A percentile compares a stretch with the other conserved stretches of the same genome.
Evolutionary conservation across 2,329 filamentous ascomycete genomes (phyloP).

Genomic region (Colletotrichum eremochloae): DNA sequence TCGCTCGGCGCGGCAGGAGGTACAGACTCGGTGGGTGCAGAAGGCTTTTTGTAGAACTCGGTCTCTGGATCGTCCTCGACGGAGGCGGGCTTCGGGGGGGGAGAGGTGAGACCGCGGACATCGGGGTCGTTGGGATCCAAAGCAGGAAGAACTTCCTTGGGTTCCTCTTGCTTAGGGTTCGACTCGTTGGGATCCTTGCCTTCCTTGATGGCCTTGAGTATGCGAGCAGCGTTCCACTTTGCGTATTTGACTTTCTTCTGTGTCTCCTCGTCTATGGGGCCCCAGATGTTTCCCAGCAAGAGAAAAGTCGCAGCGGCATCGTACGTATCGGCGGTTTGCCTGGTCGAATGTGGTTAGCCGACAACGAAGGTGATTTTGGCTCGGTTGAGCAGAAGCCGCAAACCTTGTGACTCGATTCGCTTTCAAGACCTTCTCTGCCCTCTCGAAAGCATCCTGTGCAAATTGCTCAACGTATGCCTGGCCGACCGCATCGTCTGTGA

Average conservation of each 20-base stretch:
- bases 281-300: slow-evolving; percentile 89
- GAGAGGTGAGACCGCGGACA: slow-evolving; percentile 65
- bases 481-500: slow-evolving; percentile 86
- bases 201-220: slow-evolving; percentile 90
- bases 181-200: slow-evolving; percentile 92
- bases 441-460: slow-evolving; percentile 86
- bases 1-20: slow-evolving; percentile 45
- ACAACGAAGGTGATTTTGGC: not conserved
- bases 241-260: slow-evolving; percentile 93
- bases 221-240: slow-evolving; percentile 94
- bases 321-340: slow-evolving; percentile 94
- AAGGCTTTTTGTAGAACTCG: slow-evolving; percentile 43
- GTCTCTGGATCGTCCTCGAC: slow-evolving; percentile 68
- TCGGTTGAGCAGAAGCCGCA: fast-evolving
- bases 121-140: slow-evolving; percentile 77
- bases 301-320: slow-evolving; percentile 94
- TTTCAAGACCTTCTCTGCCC: slow-evolving; percentile 84
- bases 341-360: slow-evolving; percentile 50
- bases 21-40: slow-evolving; percentile 47
- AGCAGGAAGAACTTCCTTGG: slow-evolving; percentile 58
- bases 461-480: slow-evolving; percentile 97
- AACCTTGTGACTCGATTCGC: slow-evolving; percentile 83
- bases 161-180: slow-evolving; percentile 78
- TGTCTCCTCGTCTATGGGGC: slow-evolving; percentile 78
- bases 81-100: slow-evolving; percentile 56